Conservation (phyloP, 2,329 filamentous ascomycete species). For the Fusarium tuaranense region DNA sequence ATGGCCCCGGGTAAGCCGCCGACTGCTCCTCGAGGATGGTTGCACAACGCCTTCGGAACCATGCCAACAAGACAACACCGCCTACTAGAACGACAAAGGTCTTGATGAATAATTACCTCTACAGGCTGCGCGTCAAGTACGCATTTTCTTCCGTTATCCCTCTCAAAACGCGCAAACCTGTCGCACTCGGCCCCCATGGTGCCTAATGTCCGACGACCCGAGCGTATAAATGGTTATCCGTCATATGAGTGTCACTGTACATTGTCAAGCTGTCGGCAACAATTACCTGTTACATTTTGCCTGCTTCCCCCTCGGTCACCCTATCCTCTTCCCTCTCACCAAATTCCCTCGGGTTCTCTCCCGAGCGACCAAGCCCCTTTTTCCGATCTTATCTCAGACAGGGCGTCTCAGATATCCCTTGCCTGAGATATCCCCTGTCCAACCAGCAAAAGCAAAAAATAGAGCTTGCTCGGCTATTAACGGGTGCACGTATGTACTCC, state of each 20-base stretch:
- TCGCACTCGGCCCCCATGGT: background rate
- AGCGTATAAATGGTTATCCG: background rate
- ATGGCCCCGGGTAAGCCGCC: background rate
- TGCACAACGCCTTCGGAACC: background rate
- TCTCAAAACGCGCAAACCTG: background rate
- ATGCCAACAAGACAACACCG: background rate
- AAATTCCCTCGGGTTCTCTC: background rate
- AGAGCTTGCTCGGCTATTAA: background rate
- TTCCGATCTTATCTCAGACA: background rate
- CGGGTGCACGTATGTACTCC: background rate
- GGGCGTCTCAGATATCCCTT: background rate
- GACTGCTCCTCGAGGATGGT: background rate
- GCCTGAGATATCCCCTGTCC: background rate
- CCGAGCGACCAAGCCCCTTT: background rate
- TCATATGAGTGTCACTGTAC: too few relatives aligned
- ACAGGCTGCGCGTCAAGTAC: background rate
- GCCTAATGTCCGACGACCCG: background rate
- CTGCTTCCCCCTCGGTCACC: background rate
- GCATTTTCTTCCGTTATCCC: background rate
- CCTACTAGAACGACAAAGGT: background rate
- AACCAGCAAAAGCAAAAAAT: background rate
- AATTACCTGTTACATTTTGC: accelerated
- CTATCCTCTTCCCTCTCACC: background rate
- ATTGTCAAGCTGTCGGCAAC: background rate
- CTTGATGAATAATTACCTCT: background rate